These are phyloP conservation scores for Pestalotiopsis sp. DNA, from an alignment of 2,329 filamentous ascomycete species.

Conservation along the genomic window DNA sequence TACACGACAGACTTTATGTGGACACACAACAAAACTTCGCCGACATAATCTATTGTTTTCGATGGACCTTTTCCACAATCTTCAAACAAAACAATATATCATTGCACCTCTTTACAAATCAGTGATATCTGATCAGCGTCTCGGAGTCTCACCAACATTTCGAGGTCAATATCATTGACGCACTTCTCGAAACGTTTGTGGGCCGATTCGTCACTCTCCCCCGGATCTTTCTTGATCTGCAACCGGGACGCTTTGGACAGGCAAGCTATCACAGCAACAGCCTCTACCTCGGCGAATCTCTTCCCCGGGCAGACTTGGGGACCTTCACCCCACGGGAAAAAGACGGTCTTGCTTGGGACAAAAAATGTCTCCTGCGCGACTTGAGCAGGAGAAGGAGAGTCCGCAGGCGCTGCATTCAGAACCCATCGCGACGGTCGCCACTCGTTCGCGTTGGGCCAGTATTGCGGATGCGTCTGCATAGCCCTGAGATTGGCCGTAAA, in stretches of 20 bases:
- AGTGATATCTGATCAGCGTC: constrained; percentile 22
- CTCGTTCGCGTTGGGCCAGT: constrained; percentile 14
- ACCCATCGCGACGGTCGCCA: constrained; percentile 18
- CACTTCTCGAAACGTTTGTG: constrained; percentile 15
- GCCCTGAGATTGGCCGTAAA: constrained; percentile 15
- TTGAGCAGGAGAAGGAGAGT: neutral
- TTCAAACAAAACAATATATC: neutral
- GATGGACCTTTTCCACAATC: too few species aligned
- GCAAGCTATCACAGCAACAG: constrained; percentile 21
- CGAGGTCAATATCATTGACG: constrained; percentile 22
- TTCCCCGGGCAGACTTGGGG: constrained; percentile 24
- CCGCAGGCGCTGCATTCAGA: neutral
- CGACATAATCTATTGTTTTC: too few species aligned
- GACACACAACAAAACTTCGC: too few species aligned
- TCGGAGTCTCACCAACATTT: constrained; percentile 23
- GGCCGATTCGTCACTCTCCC: constrained; percentile 17
- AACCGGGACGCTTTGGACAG: neutral
- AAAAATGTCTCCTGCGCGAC: constrained; percentile 14
- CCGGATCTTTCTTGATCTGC: constrained; percentile 6
- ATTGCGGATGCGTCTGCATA: constrained; percentile 17
- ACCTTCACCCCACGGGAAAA: constrained; percentile 24
- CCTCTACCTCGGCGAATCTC: constrained; percentile 25
- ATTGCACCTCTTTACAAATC: neutral
- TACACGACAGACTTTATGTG: too few species aligned
- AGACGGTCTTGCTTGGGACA: constrained; percentile 16